A percentile compares a stretch with the other conserved stretches of the same genome.
These are phyloP conservation scores for Podospora pseudopauciseta DNA, from an alignment of 495 filamentous ascomycete genomes.

Conservation along the genomic window DNA sequence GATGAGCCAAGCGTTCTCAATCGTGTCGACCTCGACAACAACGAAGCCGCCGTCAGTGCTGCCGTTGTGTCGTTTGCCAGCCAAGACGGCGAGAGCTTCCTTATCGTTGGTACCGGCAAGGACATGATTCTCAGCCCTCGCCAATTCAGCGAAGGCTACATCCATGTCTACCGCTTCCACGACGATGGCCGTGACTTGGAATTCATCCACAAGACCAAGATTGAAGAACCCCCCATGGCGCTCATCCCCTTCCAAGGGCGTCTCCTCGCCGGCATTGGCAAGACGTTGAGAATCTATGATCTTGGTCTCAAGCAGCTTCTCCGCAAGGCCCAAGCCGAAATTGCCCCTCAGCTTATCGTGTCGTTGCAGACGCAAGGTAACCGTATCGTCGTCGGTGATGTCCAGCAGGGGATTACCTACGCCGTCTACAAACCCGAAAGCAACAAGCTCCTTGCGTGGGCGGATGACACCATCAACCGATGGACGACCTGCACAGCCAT, in stretches of 20 bases:
- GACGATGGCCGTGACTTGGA: slow-evolving; percentile 82
- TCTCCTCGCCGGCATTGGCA: slow-evolving; percentile 78
- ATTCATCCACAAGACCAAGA: slow-evolving; percentile 92
- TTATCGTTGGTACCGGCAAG: slow-evolving; percentile 90
- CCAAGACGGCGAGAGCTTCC: slow-evolving; percentile 83
- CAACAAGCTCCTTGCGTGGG: slow-evolving; percentile 87
- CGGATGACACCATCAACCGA: slow-evolving; percentile 80
- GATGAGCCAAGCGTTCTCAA: slow-evolving; percentile 65
- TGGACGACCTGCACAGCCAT: slow-evolving; percentile 86
- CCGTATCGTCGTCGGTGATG: slow-evolving; percentile 86
- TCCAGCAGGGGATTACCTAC: slow-evolving; percentile 84
- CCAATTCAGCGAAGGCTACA: slow-evolving; percentile 70
- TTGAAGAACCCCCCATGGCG: slow-evolving; percentile 84
- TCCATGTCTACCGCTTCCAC: slow-evolving; percentile 90
- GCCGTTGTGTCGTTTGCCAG: slow-evolving; percentile 79
- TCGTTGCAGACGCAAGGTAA: slow-evolving; percentile 87
- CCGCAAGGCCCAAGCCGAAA: slow-evolving; percentile 80
- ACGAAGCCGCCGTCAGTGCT: slow-evolving; percentile 87
- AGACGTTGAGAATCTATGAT: slow-evolving; percentile 80
- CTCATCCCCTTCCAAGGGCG: slow-evolving; percentile 89
- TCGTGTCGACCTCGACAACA: slow-evolving; percentile 77
- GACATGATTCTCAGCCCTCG: slow-evolving; percentile 76
- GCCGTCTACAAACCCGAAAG: slow-evolving; percentile 91
- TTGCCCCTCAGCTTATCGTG: slow-evolving; percentile 77
- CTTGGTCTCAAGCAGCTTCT: slow-evolving; percentile 86